Evolutionary conservation across 805 yeast species (phyloP).

Genomic region (Nakazawaea populi): DNA sequence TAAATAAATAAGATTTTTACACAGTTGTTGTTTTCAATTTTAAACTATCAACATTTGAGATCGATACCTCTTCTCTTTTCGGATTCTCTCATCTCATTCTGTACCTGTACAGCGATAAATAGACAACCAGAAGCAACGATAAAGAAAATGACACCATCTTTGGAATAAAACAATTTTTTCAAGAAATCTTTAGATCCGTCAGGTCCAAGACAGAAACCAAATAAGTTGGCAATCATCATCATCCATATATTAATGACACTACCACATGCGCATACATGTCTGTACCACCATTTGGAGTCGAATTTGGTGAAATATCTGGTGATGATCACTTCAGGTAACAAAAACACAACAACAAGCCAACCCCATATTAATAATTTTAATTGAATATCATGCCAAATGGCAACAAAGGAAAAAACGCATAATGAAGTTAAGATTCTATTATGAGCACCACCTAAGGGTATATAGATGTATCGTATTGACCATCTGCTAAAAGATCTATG

Average conservation of each 20-base stretch:
- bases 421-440: conserved; percentile 71
- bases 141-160: conserved; percentile 60
- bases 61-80: conserved; percentile 82
- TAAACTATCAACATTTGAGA: conserved; percentile 54
- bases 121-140: conserved; percentile 55
- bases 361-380: conserved; percentile 89
- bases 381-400: conserved; percentile 97
- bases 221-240: conserved; percentile 96
- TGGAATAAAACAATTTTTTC: conserved; percentile 65
- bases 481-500: conserved; percentile 90
- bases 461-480: conserved; percentile 82
- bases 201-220: conserved; percentile 89
- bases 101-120: conserved; percentile 83
- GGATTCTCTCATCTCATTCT: conserved; percentile 87
- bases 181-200: conserved; percentile 74
- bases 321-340: conserved; percentile 78
- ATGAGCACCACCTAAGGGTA: conserved; percentile 83
- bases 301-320: conserved; percentile 34
- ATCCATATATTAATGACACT: conserved; percentile 90
- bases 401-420: conserved; percentile 90
- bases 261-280: conserved; percentile 81
- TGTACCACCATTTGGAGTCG: conserved; percentile 53
- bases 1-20: too few species aligned
- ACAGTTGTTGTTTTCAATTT: too few species aligned
- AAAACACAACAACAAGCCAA: conserved; percentile 83